Evolutionary conservation across 192 early-diverging fungal species (phyloP).

Genomic region (Linnemannia elongata): DNA sequence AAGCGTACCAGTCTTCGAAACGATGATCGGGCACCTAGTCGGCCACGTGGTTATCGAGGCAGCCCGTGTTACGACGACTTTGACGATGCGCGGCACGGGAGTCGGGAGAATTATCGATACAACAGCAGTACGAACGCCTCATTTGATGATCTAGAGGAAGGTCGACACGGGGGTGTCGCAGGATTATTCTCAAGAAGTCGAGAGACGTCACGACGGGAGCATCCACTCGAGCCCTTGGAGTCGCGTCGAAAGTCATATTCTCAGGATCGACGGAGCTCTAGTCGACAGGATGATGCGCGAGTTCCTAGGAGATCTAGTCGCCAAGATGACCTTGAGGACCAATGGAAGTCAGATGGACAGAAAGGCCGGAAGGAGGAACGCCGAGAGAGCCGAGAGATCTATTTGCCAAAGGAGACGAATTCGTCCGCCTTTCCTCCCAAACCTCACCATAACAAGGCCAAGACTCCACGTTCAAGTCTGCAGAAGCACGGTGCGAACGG

Average conservation of each 20-base stretch:
- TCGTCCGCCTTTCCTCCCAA: neutral
- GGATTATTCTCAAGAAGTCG: neutral
- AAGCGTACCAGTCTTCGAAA: too few species aligned
- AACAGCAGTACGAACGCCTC: neutral
- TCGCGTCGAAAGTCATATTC: neutral
- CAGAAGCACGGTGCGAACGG: neutral
- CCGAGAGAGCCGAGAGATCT: neutral
- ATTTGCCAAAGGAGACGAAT: neutral
- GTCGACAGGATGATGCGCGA: neutral
- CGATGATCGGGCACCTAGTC: too few species aligned
- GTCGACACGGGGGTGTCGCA: neutral
- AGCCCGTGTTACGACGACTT: too few species aligned
- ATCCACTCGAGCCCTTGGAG: neutral
- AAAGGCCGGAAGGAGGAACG: neutral
- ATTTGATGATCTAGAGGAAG: neutral
- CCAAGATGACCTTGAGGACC: neutral
- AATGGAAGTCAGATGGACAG: neutral
- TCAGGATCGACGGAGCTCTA: neutral
- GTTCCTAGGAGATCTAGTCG: neutral
- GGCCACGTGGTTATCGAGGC: too few species aligned
- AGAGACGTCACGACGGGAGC: neutral
- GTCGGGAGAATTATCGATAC: too few species aligned
- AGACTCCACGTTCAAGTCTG: neutral
- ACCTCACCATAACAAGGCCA: neutral
- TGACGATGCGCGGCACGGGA: neutral